phyloP scores from a whole-genome alignment of 176 grass and related monocot genomes.

The Coix lacrymajobi region DNA sequence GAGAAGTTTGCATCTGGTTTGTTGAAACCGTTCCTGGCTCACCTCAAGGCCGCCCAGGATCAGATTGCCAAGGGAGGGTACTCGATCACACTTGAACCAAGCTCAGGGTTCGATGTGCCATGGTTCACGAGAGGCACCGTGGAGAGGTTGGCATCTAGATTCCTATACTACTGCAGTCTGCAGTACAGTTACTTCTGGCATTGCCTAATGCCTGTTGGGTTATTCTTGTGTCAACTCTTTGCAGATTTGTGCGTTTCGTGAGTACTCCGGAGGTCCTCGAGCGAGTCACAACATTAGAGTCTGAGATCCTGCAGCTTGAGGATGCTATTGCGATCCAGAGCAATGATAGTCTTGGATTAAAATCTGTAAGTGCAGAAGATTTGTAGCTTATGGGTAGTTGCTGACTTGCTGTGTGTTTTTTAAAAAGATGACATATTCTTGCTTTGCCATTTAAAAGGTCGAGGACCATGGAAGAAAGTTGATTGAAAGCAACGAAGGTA shows the following conservation, averaged over 20 bases:
- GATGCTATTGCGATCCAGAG: conserved; percentile 81
- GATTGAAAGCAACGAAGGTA: conserved; percentile 62
- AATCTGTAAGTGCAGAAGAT: conserved; percentile 39
- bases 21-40: conserved; percentile 73
- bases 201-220: neutral
- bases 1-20: conserved; percentile 97
- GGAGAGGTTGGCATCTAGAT: conserved; percentile 52
- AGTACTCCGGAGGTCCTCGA: conserved; percentile 96
- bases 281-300: conserved; percentile 84
- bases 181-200: neutral
- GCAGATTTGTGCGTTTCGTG: conserved; percentile 94
- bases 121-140: conserved; percentile 87
- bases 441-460: conserved; percentile 45
- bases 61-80: conserved; percentile 91
- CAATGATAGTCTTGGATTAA: conserved; percentile 59
- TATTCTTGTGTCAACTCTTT: conserved; percentile 14
- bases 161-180: neutral
- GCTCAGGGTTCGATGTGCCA: conserved; percentile 25
- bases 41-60: conserved; percentile 82
- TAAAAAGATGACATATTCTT: conserved; percentile 35
- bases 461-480: conserved; percentile 63
- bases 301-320: conserved; percentile 90
- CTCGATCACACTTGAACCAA: conserved; percentile 78
- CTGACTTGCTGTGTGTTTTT: conserved; percentile 5
- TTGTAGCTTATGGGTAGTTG: neutral